Evolutionary conservation across 192 early-diverging fungal species (phyloP).

Genomic region (Coemansia sp.): DNA sequence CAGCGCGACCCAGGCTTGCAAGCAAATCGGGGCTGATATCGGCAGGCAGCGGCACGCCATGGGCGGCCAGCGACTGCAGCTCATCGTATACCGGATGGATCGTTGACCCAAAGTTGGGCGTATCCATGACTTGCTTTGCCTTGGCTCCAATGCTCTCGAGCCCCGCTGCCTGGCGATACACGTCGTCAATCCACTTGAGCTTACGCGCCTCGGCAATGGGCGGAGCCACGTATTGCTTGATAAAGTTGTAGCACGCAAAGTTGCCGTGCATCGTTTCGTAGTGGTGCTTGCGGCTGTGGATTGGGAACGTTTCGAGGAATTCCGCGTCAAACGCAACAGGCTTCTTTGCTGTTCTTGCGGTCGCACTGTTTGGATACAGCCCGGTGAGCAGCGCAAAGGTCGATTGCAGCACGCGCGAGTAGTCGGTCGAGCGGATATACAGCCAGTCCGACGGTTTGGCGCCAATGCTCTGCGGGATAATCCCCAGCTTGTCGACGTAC

Average conservation of each 20-base stretch:
- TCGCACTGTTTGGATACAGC: conserved; percentile 24
- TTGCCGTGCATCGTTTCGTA: conserved; percentile 43
- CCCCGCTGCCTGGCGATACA: conserved; percentile 27
- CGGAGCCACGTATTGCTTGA: conserved; percentile 18
- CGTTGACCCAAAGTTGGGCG: conserved; percentile 23
- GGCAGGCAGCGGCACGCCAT: conserved; percentile 30
- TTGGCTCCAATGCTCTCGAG: conserved; percentile 28
- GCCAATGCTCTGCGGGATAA: conserved; percentile 17
- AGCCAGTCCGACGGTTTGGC: conserved; percentile 29
- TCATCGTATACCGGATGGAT: conserved; percentile 44
- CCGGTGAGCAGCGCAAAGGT: conserved; percentile 62
- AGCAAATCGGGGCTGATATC: conserved; percentile 20
- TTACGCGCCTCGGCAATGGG: background rate
- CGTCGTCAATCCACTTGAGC: conserved; percentile 33
- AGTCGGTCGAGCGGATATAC: conserved; percentile 61
- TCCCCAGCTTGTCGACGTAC: conserved; percentile 52
- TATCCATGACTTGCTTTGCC: conserved; percentile 13
- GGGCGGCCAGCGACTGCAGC: conserved; percentile 31
- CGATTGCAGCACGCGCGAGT: conserved; percentile 64
- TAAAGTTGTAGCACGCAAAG: conserved; percentile 41
- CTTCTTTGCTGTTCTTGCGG: background rate
- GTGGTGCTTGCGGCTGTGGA: conserved; percentile 22
- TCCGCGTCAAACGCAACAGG: conserved; percentile 12
- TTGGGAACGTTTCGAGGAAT: conserved; percentile 23
- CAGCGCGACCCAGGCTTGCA: conserved; percentile 17